Base-by-base conservation (phyloP, 139 green algal genomes). In the Desmodesmus armatus region DNA sequence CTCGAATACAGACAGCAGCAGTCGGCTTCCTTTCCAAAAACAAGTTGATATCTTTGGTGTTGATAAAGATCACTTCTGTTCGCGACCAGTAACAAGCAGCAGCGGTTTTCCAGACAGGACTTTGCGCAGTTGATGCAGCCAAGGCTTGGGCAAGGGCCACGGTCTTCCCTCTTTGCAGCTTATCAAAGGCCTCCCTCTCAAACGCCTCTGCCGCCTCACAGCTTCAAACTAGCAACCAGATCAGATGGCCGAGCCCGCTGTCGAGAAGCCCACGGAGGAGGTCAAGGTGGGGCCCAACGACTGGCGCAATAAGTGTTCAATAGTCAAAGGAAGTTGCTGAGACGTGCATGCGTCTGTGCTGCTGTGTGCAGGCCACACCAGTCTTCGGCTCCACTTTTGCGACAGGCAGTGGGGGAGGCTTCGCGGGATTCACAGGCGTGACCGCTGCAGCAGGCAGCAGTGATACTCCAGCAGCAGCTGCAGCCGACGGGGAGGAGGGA, bases 311-410 rank as follows among this genome's bases (percentile, higher is more conserved):
- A 5, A 35, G 25, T 67, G 1, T 27, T 13, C 13, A 13, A 27
- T 67, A 19, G 31, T n/a, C 6, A n/a, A 27, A 69, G 21, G 13
- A 27, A 7, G 19, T 29, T 69, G 15, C 7, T 35, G 33, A 23
- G 19, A 7, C 60, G 21, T 69, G 40, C 25, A 7, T 75, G 29
- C 11, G 40, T 21, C 29, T 25, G 29, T 3, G 13, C 19, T 41
- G 33, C 83, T 75, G 43, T 41, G 1, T 63, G 43, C 83, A 88
- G 73, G 70, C 88, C 19, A 88, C 91, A 5, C 90, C 91, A 35
- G 90, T 95, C 39, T 96, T 95, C 47, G 94, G 94, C 27, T 88
- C 93, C 1, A 90, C 90, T 1, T 90, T 85, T 47, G 91, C 90
- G 25, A 93, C 94, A 77, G 86, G 90, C 19, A 84, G 80, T 31